Evolutionary conservation across 164 flowering plant genomes (phyloP).

Genomic region (Umbilicus rupestris): DNA sequence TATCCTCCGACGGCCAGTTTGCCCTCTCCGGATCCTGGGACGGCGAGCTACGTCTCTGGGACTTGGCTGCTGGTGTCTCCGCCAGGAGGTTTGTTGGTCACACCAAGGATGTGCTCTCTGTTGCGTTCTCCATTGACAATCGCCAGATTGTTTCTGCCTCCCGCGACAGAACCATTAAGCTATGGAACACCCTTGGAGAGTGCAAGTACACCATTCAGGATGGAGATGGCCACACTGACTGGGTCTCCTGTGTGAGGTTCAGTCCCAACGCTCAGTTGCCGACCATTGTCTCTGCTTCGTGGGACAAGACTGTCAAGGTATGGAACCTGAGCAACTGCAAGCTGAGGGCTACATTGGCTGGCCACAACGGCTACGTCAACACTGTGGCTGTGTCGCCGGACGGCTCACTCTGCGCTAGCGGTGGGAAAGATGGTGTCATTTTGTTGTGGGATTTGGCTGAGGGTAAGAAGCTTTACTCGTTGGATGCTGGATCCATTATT

Average conservation of each 20-base stretch:
- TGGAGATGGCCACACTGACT: slow-evolving; percentile 51
- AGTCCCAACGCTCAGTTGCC: slow-evolving; percentile 58
- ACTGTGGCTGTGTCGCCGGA: slow-evolving; percentile 79
- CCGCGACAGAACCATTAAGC: slow-evolving; percentile 70
- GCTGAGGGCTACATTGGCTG: slow-evolving; percentile 46
- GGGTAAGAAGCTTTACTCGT: slow-evolving; percentile 66
- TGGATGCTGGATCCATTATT: slow-evolving; percentile 66
- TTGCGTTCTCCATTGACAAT: slow-evolving; percentile 68
- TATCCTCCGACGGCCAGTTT: slow-evolving; percentile 85
- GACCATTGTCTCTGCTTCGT: slow-evolving; percentile 71
- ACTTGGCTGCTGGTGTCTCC: slow-evolving; percentile 50
- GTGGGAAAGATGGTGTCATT: slow-evolving; percentile 78
- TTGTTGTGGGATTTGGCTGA: slow-evolving; percentile 84
- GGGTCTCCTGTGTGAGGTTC: slow-evolving; percentile 80
- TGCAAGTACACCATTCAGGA: slow-evolving; percentile 82
- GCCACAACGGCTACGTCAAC: slow-evolving; percentile 68
- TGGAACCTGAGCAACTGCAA: slow-evolving; percentile 82
- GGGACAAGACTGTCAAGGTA: slow-evolving; percentile 74
- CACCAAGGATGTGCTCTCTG: slow-evolving; percentile 74
- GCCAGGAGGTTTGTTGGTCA: slow-evolving; percentile 79
- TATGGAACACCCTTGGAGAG: slow-evolving; percentile 86
- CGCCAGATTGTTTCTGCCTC: slow-evolving; percentile 89
- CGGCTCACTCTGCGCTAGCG: slow-evolving; percentile 80
- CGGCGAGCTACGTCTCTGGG: slow-evolving; percentile 87
- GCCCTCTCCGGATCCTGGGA: slow-evolving; percentile 93